phyloP scores from a whole-genome alignment of 805 yeast species.

The Ascoidea tarda region DNA sequence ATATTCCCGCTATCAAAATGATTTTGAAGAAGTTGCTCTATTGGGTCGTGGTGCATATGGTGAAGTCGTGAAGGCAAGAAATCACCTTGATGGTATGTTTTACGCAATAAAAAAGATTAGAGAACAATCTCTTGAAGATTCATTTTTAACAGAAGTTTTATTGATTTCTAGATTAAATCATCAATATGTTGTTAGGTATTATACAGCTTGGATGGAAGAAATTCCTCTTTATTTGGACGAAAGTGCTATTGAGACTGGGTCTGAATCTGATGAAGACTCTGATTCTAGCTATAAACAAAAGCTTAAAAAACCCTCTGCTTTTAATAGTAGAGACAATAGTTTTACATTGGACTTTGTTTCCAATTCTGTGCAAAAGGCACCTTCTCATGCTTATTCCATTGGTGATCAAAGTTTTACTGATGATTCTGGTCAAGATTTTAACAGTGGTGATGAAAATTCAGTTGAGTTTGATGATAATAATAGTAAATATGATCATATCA shows the following conservation, averaged over 20 bases:
- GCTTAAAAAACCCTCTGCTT: slow-evolving; percentile 7
- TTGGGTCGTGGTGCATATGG: slow-evolving; percentile 96
- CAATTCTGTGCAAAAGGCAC: slow-evolving; percentile 33
- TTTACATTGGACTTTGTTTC: slow-evolving; percentile 50
- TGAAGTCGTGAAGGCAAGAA: slow-evolving; percentile 94
- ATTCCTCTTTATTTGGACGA: slow-evolving; percentile 20
- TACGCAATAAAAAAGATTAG: slow-evolving; percentile 89
- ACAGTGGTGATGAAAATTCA: slow-evolving; percentile 16
- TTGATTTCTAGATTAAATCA: slow-evolving; percentile 84
- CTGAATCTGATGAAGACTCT: slow-evolving; percentile 1
- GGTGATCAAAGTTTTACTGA: slow-evolving; percentile 11
- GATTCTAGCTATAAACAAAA: slow-evolving; percentile 6
- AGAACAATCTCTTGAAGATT: slow-evolving; percentile 68
- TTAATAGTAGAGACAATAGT: not conserved
- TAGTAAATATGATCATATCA: slow-evolving; percentile 8
- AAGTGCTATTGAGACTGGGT: slow-evolving; percentile 10
- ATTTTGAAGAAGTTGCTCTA: slow-evolving; percentile 87
- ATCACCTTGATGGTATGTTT: slow-evolving; percentile 83
- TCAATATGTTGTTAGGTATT: slow-evolving; percentile 91
- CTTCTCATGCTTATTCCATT: slow-evolving; percentile 28
- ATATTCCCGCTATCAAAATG: slow-evolving; percentile 73
- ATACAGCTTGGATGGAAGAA: slow-evolving; percentile 95
- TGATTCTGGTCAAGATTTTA: slow-evolving; percentile 14
- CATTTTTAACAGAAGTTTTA: slow-evolving; percentile 82
- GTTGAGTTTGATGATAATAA: slow-evolving; percentile 12